phyloP scores from a whole-genome alignment of 768 basidiomycete species.

The Lyophyllum semitale region DNA sequence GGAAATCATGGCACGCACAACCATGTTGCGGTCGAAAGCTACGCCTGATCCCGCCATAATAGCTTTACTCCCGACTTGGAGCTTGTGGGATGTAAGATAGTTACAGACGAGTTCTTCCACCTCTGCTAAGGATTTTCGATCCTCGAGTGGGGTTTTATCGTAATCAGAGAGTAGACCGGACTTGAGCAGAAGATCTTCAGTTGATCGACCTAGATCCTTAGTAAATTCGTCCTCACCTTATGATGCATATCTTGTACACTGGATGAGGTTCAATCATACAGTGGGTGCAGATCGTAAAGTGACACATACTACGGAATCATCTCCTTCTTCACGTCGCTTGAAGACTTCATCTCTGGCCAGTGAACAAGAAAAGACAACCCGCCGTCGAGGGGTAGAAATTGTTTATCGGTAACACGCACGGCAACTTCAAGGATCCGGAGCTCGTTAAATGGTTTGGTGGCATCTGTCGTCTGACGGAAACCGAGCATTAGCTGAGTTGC shows the following conservation, averaged over 20 bases:
- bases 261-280: too few species aligned
- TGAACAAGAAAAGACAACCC: conserved; percentile 10
- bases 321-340: neutral
- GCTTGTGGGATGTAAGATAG: too few species aligned
- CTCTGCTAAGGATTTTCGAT: neutral
- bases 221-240: too few species aligned
- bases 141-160: too few species aligned
- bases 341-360: neutral
- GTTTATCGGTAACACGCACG: conserved; percentile 7
- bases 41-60: conserved; percentile 6
- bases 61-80: too few species aligned
- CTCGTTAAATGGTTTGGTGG: neutral
- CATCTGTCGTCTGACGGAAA: too few species aligned
- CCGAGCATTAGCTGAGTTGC: too few species aligned
- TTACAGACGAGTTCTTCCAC: conserved; percentile 5
- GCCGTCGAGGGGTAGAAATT: conserved; percentile 4
- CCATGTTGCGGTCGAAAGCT: conserved; percentile 3
- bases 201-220: too few species aligned
- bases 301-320: neutral
- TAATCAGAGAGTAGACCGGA: too few species aligned
- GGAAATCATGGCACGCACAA: conserved; percentile 9
- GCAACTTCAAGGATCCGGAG: conserved; percentile 8
- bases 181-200: too few species aligned
- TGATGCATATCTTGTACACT: too few species aligned
- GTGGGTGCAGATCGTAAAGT: too few species aligned